Percentiles rank a stretch among this genome's conserved stretches.
Conservation (phyloP, 192 early-diverging fungal genomes). For the Allomyces macrogynus region DNA sequence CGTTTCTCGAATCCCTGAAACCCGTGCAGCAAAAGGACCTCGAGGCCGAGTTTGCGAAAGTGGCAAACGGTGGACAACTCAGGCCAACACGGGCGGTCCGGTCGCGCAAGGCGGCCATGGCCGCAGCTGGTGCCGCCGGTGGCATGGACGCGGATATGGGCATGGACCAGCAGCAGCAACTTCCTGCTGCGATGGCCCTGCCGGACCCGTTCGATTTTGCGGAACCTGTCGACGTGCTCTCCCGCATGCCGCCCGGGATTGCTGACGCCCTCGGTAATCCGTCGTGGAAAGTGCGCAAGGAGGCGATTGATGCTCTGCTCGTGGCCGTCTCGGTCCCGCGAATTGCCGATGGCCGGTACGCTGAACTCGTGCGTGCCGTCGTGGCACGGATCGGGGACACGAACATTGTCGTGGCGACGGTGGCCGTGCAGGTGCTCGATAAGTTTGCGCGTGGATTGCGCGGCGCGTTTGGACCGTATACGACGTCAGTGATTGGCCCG, state of each 20-base stretch:
- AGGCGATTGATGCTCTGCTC: slow-evolving; percentile 58
- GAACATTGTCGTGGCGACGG: slow-evolving; percentile 66
- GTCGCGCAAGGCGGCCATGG: slow-evolving; percentile 50
- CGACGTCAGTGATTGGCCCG: slow-evolving; percentile 35
- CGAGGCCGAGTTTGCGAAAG: slow-evolving; percentile 56
- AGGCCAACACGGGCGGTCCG: slow-evolving; percentile 50
- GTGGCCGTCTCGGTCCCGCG: slow-evolving; percentile 47
- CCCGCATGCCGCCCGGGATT: slow-evolving; percentile 66
- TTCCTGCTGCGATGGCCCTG: slow-evolving; percentile 27
- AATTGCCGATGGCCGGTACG: slow-evolving; percentile 52
- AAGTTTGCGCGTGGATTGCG: slow-evolving; percentile 59
- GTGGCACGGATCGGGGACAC: slow-evolving; percentile 52
- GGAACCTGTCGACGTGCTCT: slow-evolving; percentile 78
- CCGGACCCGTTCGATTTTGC: slow-evolving; percentile 50
- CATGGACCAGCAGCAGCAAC: slow-evolving; percentile 13
- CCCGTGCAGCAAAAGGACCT: slow-evolving; percentile 90
- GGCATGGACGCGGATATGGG: too few species aligned
- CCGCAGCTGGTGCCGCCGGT: slow-evolving; percentile 13
- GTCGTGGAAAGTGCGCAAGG: slow-evolving; percentile 96
- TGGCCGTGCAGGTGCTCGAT: slow-evolving; percentile 69
- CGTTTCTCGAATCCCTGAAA: slow-evolving; percentile 65
- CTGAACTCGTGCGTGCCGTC: slow-evolving; percentile 60
- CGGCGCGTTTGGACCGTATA: slow-evolving; percentile 55
- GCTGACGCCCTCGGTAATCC: slow-evolving; percentile 34
- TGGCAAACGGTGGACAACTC: slow-evolving; percentile 33